phyloP scores from a whole-genome alignment of 2,329 filamentous ascomycete genomes.

The Emericellopsis atlantica region DNA sequence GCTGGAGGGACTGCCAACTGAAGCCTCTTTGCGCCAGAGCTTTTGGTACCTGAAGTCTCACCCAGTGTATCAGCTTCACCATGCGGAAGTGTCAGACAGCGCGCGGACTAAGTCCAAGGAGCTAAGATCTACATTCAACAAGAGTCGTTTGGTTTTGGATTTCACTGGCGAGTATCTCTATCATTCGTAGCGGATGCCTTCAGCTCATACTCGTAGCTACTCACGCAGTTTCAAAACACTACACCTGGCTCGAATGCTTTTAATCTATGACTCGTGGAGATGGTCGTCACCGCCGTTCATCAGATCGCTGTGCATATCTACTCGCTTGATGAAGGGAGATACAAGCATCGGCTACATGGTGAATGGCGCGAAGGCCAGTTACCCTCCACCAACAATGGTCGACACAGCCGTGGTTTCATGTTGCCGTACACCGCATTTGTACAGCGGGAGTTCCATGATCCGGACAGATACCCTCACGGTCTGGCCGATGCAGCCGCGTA shows the following conservation, averaged over 20 bases:
- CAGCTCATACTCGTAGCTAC: background rate
- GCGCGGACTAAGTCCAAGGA: background rate
- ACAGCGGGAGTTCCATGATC: background rate
- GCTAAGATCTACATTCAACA: background rate
- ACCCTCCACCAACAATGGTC: background rate
- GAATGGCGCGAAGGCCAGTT: background rate
- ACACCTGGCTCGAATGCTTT: background rate
- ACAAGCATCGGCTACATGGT: background rate
- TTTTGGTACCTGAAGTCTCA: background rate
- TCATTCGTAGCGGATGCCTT: background rate
- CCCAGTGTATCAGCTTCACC: background rate
- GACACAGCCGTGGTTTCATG: background rate
- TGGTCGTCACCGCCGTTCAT: background rate
- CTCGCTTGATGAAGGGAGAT: background rate
- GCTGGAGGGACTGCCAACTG: background rate
- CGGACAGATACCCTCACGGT: background rate
- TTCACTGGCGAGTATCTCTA: background rate
- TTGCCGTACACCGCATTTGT: background rate
- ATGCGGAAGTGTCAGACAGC: background rate
- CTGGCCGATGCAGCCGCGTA: background rate
- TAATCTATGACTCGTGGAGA: background rate
- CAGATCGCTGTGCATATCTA: background rate
- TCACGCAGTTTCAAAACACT: background rate
- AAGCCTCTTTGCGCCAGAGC: background rate
- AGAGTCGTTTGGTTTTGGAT: background rate